Percentiles rank a stretch among this genome's conserved stretches.
Evolutionary conservation across 257 asterid species (phyloP).

Genomic region (Coffea eugenioides): DNA sequence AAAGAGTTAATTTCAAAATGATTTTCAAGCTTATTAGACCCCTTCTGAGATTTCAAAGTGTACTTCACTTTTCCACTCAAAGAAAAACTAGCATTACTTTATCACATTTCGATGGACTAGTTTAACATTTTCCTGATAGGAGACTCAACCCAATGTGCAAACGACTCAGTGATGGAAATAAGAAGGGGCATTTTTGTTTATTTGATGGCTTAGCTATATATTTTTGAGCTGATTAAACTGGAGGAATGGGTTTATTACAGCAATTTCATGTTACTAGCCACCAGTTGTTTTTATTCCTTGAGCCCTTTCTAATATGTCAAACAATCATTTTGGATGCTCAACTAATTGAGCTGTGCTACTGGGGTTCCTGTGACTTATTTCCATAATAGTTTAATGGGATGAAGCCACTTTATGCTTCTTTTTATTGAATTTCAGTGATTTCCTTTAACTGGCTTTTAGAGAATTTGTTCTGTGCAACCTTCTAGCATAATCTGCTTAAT

Average conservation of each 20-base stretch:
- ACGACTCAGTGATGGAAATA: neutral
- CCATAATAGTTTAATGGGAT: too few relatives aligned
- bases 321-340: neutral
- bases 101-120: neutral
- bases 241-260: neutral
- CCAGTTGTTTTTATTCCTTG: neutral
- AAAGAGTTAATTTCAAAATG: neutral
- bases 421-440: neutral
- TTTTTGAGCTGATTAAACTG: neutral
- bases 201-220: neutral
- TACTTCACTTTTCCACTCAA: neutral
- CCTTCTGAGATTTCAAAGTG: neutral
- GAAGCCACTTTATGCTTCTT: neutral
- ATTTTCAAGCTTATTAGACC: neutral
- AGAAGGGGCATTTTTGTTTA: neutral
- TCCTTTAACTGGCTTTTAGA: neutral
- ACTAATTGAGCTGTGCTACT: neutral
- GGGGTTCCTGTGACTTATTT: neutral
- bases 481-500: neutral
- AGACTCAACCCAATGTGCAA: neutral
- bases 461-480: neutral
- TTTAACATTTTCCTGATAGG: neutral
- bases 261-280: neutral
- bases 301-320: neutral
- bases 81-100: neutral